These are phyloP conservation scores for Xylaria multiplex DNA, from an alignment of 2,329 filamentous ascomycete species.

Conservation along the genomic window DNA sequence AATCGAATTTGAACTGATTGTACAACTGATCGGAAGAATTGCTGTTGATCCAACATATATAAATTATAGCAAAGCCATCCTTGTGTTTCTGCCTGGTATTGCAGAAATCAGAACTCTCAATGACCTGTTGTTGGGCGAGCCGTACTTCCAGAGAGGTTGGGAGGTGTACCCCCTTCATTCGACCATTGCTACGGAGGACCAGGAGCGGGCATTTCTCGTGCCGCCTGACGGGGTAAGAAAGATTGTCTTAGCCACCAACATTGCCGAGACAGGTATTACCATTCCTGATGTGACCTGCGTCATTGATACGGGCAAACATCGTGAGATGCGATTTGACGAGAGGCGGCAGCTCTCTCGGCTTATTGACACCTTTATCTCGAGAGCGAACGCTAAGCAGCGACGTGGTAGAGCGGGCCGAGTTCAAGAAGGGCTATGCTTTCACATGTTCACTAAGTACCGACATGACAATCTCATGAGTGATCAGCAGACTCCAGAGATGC, in stretches of 20 bases:
- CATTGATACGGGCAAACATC: conserved; percentile 95
- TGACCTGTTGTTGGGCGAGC: conserved; percentile 82
- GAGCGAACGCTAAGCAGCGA: conserved; percentile 94
- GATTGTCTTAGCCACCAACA: conserved; percentile 96
- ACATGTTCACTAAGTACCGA: conserved; percentile 89
- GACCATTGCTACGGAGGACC: conserved; percentile 93
- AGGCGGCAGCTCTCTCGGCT: conserved; percentile 88
- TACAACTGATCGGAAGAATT: conserved; percentile 80
- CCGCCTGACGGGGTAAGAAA: conserved; percentile 86
- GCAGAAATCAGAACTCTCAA: conserved; percentile 91
- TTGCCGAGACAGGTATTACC: conserved; percentile 97
- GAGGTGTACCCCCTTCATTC: conserved; percentile 91
- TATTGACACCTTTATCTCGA: conserved; percentile 93
- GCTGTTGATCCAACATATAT: conserved; percentile 73
- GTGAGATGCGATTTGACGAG: conserved; percentile 97
- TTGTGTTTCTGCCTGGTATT: conserved; percentile 95
- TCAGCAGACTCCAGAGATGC: conserved; percentile 96
- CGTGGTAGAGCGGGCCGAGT: conserved; percentile 94
- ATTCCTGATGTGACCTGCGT: conserved; percentile 98
- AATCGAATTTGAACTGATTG: conserved; percentile 88
- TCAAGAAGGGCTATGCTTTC: conserved; percentile 93
- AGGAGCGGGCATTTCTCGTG: conserved; percentile 89
- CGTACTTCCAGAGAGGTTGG: conserved; percentile 80
- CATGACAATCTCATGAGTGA: conserved; percentile 88
- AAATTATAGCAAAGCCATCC: conserved; percentile 84